phyloP scores from a whole-genome alignment of 352 stramenopile genomes.

The Peronospora farinosa region DNA sequence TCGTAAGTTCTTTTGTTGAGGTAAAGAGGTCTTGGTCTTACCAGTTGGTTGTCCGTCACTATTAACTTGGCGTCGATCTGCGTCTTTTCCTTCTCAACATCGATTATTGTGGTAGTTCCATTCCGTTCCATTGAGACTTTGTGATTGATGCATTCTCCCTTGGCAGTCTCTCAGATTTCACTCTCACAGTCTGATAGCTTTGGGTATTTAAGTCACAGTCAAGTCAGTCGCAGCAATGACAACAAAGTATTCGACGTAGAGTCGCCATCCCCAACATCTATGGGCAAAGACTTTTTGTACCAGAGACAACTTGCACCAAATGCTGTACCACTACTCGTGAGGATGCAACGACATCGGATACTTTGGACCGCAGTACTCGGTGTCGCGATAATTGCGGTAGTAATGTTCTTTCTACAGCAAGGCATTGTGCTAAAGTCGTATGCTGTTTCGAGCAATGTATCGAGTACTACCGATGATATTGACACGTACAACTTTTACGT shows the following conservation, averaged over 20 bases:
- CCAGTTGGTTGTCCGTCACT: conserved; percentile 14
- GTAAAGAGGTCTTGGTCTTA: conserved; percentile 15
- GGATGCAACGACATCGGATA: conserved; percentile 36
- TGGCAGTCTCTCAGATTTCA: conserved; percentile 64
- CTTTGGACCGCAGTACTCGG: conserved; percentile 23
- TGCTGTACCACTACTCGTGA: conserved; percentile 38
- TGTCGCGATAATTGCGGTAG: conserved; percentile 13
- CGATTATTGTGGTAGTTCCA: background rate
- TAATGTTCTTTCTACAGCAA: conserved; percentile 30
- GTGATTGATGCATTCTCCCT: conserved; percentile 43
- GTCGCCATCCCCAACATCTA: conserved; percentile 17
- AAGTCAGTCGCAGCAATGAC: conserved; percentile 19
- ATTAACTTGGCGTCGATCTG: conserved; percentile 11
- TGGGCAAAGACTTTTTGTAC: conserved; percentile 33
- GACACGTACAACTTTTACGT: conserved; percentile 41
- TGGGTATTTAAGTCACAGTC: conserved; percentile 16
- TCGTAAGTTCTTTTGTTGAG: conserved; percentile 18
- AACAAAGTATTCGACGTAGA: conserved; percentile 35
- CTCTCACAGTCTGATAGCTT: conserved; percentile 45
- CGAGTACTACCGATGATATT: conserved; percentile 2
- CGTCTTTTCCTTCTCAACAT: conserved; percentile 6
- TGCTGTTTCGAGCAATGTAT: conserved; percentile 7
- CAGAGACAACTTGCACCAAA: conserved; percentile 29
- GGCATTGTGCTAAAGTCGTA: conserved; percentile 38
- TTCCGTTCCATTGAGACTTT: conserved; percentile 1